Conservation (phyloP, 2,329 filamentous ascomycete genomes). For the Exophiala oligosperma region DNA sequence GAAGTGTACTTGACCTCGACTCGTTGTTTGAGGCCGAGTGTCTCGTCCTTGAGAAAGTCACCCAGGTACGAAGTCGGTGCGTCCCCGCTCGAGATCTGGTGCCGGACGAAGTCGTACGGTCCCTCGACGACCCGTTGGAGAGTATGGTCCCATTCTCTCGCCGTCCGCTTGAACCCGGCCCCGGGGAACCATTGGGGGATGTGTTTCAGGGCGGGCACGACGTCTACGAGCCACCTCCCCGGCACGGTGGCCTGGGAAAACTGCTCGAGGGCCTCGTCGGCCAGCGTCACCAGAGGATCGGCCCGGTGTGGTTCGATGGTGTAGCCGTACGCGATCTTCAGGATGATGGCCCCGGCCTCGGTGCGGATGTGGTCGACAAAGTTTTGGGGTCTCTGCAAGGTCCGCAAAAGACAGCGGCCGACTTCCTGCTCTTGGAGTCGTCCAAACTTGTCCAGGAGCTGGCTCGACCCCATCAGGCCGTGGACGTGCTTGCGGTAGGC, state of each 20-base stretch:
- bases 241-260: conserved; percentile 44
- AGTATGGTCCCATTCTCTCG: conserved; percentile 37
- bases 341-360: conserved; percentile 42
- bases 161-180: conserved; percentile 45
- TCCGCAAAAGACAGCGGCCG: conserved; percentile 45
- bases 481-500: conserved; percentile 48
- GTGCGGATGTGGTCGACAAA: conserved; percentile 44
- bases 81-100: conserved; percentile 38
- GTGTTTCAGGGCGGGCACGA: conserved; percentile 44
- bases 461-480: conserved; percentile 47
- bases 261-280: conserved; percentile 40
- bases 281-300: conserved; percentile 48
- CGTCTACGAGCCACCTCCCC: conserved; percentile 48
- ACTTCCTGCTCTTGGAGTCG: conserved; percentile 47
- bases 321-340: conserved; percentile 52
- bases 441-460: conserved; percentile 41
- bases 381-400: conserved; percentile 41
- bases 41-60: conserved; percentile 38
- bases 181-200: conserved; percentile 50
- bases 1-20: conserved; percentile 45
- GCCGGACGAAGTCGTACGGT: conserved; percentile 47
- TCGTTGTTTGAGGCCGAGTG: conserved; percentile 35
- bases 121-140: conserved; percentile 36
- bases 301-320: conserved; percentile 38
- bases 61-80: conserved; percentile 43